Conservation (phyloP, 2,329 filamentous ascomycete species). For the Aureobasidium pullulans region DNA sequence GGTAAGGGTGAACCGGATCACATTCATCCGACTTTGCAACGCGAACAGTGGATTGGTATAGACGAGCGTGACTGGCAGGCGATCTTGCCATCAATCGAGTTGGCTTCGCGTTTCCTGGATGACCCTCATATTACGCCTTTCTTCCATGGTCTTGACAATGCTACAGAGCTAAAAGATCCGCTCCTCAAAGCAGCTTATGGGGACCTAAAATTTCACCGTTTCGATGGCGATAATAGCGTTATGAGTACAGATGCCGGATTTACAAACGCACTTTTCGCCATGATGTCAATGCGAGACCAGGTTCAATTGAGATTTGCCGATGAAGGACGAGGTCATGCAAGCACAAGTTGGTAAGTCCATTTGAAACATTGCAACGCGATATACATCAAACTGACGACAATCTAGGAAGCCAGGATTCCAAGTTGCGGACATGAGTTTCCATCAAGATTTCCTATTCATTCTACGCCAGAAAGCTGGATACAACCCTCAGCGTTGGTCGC, state of each 20-base stretch:
- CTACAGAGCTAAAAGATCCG: not conserved
- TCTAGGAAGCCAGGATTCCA: too few species aligned
- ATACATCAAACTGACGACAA: too few species aligned
- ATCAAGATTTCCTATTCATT: not conserved
- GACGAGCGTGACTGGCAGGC: not conserved
- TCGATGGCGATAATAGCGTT: not conserved
- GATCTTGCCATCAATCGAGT: not conserved
- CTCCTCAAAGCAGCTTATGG: not conserved
- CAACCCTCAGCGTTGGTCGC: not conserved
- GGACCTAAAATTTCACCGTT: not conserved
- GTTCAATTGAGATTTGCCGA: not conserved
- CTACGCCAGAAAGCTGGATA: not conserved
- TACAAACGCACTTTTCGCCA: not conserved
- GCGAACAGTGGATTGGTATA: not conserved
- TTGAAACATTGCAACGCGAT: too few species aligned
- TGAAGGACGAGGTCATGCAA: not conserved
- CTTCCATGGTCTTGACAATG: not conserved
- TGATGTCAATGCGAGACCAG: not conserved
- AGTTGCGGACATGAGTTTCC: not conserved
- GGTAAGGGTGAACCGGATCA: not conserved
- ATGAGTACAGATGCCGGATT: not conserved
- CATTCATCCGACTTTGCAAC: not conserved
- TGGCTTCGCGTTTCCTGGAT: not conserved
- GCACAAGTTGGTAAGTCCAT: not conserved
- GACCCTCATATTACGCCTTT: not conserved